Base-by-base conservation (phyloP, 441 rosid genomes). In the Populus hybrid region DNA sequence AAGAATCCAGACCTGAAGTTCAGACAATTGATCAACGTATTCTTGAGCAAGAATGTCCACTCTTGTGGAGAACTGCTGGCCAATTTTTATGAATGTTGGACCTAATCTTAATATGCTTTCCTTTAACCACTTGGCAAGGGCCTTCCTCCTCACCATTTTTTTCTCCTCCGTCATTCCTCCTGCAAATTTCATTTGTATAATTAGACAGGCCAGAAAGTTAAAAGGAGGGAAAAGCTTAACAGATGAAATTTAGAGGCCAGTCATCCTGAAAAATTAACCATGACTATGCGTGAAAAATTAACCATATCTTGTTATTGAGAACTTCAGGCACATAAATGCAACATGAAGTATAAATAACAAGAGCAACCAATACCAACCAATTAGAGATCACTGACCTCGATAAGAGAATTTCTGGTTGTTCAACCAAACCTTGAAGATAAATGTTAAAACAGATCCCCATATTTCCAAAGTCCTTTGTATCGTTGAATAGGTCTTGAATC, bases 1-100 rank as follows among this genome's bases (percentile, higher is more conserved):
- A 70, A 66, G 36, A 74, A 66, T 61, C 6, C 84, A 77, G 80
- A 96, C 98, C 98, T 96, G 99, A 86, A 96, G 94, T 81, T 94
- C 99, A 20, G 99, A 90, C 83, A 96, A 81, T 73, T 94, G 98
- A 86, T 96, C 99, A 79, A 96, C 98, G 82, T 93, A 96, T 80
- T 96, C 99, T 84, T 96, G 98, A 83, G 98, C 91, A 86, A 96
- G 98, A 82, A 96, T 96, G 78, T 96, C 99, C 1, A 94, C 98
- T 86, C 99, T 91, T 26, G 99, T 96, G 77, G 99, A 96, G 68
- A 96, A 94, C 77, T 94, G 99, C 84, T 96, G 99, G 24, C 99
- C 99, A 81, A 94, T 89, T 89, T 96, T 96, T 79, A 96, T 96
- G 86, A 96, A 96, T 8, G 99, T 96, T 69, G 98, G 99, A 76